Base-by-base conservation (phyloP, 805 yeast genomes). In the Candida pseudofarinosa region DNA sequence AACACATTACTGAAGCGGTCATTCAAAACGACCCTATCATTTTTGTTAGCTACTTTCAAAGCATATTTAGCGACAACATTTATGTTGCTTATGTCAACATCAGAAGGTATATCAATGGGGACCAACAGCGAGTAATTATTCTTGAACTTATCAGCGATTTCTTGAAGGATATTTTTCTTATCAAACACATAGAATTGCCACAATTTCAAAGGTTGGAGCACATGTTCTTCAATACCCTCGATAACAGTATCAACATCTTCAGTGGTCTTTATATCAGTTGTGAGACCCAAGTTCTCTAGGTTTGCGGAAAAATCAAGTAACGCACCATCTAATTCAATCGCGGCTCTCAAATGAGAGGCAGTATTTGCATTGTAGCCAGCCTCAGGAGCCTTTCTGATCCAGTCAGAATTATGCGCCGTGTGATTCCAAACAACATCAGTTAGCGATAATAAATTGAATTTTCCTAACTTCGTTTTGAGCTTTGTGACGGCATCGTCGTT, bases 391-490 rank as follows among this genome's bases (percentile, higher is more conserved):
- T 82, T 85, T 35, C 77, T 65, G 28, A 93, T 63, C 99, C 99
- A 91, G 0, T 55, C 62, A 0, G 98, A 88, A 63, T 91, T 88
- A 58, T 87, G 76, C 2, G 98, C 97, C 0, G 98, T 91, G 58
- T 91, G 99, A 60, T 91, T 91, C 74, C 89, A 82, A 1, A 91
- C 98, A 23, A 93, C 83, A 62, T 91, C 99, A 1, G 97, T 88
- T 67, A 91, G 69, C 0, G 96, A 75, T 34, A 91, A 69, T 45
- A 91, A 73, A 4, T 77, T 77, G 52, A 83, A 72, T 19, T 82
- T 66, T 16, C 66, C 51, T 50, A 80, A 80, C 54, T 85, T 63
- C 5, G 59, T 52, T 1, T 61, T 40, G 3, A 85, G 76, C 58
- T 86, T 69, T 3, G 56, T 40, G 15, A 58, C 56, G 2, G 90